These are phyloP conservation scores for Hemisphaericaspora xylanilytica DNA, from an alignment of 1,139 yeast genomes.

Conservation along the genomic window DNA sequence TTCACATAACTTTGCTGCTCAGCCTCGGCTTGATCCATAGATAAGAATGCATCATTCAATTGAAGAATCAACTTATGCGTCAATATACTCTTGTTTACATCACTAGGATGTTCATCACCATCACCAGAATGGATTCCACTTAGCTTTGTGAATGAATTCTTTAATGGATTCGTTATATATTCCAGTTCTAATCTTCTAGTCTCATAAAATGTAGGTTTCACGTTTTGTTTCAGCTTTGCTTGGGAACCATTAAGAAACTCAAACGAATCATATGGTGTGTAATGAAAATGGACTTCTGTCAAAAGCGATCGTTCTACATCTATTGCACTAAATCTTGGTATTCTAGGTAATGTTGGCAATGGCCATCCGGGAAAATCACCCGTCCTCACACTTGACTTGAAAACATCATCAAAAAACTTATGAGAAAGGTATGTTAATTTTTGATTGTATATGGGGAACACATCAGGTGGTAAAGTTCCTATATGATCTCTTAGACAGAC, in stretches of 20 bases:
- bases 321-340: conserved; percentile 59
- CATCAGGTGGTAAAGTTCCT: conserved; percentile 80
- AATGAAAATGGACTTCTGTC: conserved; percentile 71
- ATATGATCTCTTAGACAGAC: conserved; percentile 80
- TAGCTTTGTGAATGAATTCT: conserved; percentile 52
- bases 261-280: conserved; percentile 51
- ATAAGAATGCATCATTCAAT: conserved; percentile 31
- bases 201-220: conserved; percentile 50
- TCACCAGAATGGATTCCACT: conserved; percentile 53
- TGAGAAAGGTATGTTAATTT: conserved; percentile 59
- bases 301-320: conserved; percentile 80
- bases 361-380: conserved; percentile 59
- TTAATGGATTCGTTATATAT: conserved; percentile 64
- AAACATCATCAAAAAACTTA: conserved; percentile 52
- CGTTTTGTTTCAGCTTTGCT: background rate
- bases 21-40: conserved; percentile 24
- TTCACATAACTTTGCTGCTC: conserved; percentile 27
- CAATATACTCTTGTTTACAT: conserved; percentile 22
- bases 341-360: conserved; percentile 66
- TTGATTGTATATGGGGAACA: conserved; percentile 72
- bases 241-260: conserved; percentile 19
- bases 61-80: conserved; percentile 40
- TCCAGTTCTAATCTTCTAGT: conserved; percentile 66
- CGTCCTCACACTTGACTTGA: conserved; percentile 21
- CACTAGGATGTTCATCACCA: conserved; percentile 12